These are phyloP conservation scores for Phaeoacremonium minimum DNA, from an alignment of 2,329 filamentous ascomycete genomes.

Conservation along the genomic window DNA sequence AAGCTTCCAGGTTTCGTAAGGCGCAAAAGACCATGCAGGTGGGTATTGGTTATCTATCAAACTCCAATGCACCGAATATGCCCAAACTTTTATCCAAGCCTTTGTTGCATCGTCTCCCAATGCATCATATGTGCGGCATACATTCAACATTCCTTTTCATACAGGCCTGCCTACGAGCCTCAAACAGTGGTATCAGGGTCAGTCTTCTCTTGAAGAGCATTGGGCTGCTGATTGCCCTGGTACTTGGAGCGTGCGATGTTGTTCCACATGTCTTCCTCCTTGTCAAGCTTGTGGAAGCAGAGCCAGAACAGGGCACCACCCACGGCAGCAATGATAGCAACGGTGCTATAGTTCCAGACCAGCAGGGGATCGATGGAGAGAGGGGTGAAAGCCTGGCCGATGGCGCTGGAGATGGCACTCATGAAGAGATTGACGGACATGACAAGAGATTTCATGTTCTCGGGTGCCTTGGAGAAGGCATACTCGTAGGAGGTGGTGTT, in stretches of 20 bases:
- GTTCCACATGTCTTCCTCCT: constrained; percentile 66
- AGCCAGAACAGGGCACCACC: constrained; percentile 66
- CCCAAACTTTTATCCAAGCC: no score
- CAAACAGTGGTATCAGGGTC: no score
- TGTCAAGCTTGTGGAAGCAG: constrained; percentile 61
- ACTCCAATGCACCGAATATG: no score
- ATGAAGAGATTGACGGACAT: constrained; percentile 66
- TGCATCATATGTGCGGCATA: no score
- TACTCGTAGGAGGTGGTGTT: constrained; percentile 65
- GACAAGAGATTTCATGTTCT: constrained; percentile 78
- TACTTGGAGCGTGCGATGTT: constrained; percentile 45
- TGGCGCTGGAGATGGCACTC: constrained; percentile 63
- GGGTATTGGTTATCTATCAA: no score
- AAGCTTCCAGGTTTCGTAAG: no score
- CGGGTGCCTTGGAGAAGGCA: constrained; percentile 72
- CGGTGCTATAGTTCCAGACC: constrained; percentile 66
- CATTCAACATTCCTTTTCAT: no score
- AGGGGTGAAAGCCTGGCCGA: constrained; percentile 64
- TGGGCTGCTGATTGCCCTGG: constrained; percentile 34
- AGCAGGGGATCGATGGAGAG: constrained; percentile 61
- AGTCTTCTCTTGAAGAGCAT: no score
- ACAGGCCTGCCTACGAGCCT: no score
- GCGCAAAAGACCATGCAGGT: no score
- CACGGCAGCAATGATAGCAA: constrained; percentile 57
- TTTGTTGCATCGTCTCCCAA: no score